Evolutionary conservation across 2,329 filamentous ascomycete species (phyloP), one percentile per base, ranked within the genome.

Genomic region (Penicillium sp.): DNA sequence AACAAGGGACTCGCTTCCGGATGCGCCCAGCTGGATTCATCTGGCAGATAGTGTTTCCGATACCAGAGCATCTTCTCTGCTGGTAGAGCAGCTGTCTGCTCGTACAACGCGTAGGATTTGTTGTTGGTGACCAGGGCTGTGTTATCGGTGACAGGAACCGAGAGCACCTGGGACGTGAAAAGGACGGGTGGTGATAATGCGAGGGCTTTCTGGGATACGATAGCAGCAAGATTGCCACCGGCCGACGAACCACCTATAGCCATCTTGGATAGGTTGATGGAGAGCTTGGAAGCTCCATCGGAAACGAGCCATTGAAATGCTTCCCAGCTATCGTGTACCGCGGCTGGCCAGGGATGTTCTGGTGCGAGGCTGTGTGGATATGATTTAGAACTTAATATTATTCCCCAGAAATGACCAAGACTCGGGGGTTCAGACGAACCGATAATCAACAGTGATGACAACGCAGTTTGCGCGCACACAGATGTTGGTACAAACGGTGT

Each of bases 261-360:
- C 19, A 24, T 24, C 19, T 44, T 22, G 9, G 42, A 44, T 13
- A 44, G 42, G 19, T 44, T 24, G 19, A 44, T 24, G 19, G n/a
- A 10, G 7, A 44, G 42, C 22, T 1, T 22, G 15, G 42, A 44
- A 19, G 12, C 42, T 24, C 42, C 42, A 13, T 44, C 42, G 6
- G 42, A 24, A 19, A 44, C 22, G 3, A 44, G 19, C 42, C 42
- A 44, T 24, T 44, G 42, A 22, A 44, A 44, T 44, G 42, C 42
- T 44, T 44, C 42, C 42, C 42, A 44, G 42, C 42, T 44, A 44
- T 44, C 42, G 15, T 44, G 42, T 13, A 44, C 42, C 9, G 42
- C 42, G 12, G 42, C 42, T 9, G 42, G 42, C 42, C 42, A 44
- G 6, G 19, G 42, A 44, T 44, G 8, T 44, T 44, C 42, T 12